phyloP scores from a whole-genome alignment of 108 stramenopile species.

The Fragilaria crotonensis region DNA sequence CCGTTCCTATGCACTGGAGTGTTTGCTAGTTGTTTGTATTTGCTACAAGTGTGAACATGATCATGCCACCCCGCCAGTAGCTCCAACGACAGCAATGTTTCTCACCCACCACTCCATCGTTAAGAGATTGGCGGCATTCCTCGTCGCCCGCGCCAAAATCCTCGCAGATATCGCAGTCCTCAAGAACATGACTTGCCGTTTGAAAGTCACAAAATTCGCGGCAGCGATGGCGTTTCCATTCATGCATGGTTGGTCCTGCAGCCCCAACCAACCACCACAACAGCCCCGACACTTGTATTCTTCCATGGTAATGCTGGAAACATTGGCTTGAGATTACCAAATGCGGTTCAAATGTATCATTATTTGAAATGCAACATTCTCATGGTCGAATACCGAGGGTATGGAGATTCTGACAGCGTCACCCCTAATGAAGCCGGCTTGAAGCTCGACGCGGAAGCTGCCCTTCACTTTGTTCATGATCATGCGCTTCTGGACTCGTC shows the following conservation, averaged over 20 bases:
- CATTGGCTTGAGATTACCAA: slow-evolving; percentile 89
- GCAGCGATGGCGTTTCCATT: slow-evolving; percentile 54
- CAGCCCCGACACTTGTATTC: slow-evolving; percentile 82
- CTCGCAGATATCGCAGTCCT: slow-evolving; percentile 61
- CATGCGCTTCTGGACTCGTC: slow-evolving; percentile 55
- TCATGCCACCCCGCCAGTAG: too few species aligned
- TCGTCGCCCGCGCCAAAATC: slow-evolving; percentile 51
- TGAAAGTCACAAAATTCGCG: slow-evolving; percentile 49
- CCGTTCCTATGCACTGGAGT: too few species aligned
- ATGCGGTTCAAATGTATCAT: slow-evolving; percentile 71
- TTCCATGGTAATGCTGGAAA: slow-evolving; percentile 99
- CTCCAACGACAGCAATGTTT: not conserved
- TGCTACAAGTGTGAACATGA: too few species aligned
- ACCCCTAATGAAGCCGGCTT: slow-evolving; percentile 74
- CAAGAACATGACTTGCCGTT: slow-evolving; percentile 51
- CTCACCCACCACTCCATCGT: not conserved
- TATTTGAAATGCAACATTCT: slow-evolving; percentile 66
- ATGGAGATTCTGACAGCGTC: slow-evolving; percentile 70
- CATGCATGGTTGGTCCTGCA: slow-evolving; percentile 87
- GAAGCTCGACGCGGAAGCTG: slow-evolving; percentile 83
- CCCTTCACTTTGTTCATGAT: slow-evolving; percentile 24
- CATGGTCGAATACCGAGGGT: slow-evolving; percentile 92
- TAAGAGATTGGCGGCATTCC: slow-evolving; percentile 57
- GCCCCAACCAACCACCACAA: slow-evolving; percentile 14
- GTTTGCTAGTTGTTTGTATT: too few species aligned